Evolutionary conservation across 441 rosid genomes (phyloP), one percentile per base, ranked within the genome.

Genomic region (Euphorbia corollata): DNA sequence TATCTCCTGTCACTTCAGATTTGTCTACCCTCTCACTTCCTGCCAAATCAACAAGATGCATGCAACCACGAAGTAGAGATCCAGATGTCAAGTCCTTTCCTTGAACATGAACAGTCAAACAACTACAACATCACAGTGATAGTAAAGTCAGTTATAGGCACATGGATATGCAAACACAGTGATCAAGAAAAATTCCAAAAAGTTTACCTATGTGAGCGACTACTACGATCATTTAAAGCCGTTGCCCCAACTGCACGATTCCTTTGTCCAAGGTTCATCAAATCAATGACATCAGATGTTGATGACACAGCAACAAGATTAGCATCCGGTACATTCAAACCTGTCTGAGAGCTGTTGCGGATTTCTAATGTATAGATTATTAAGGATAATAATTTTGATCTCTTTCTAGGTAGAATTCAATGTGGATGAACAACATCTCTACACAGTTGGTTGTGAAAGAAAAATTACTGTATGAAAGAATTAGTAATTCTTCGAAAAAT

Each of bases 231-330:
- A 83, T 91, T 91, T 70, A 91, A 39, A 54, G 97, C 96, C 67
- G 96, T 91, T 66, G 97, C 84, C 30, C 97, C 90, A 12, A 89
- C 94, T 9, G 80, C 94, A 34, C 97, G 96, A 57, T 89, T 89
- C 79, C 78, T 85, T 2, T 86, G 96, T 64, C 97, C 97, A 43
- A 84, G 74, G 74, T 85, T 85, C 97, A 91, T 91, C 67, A 91
- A 77, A 56, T 86, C 86, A 71, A 91, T 83, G 27, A 91, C 97
- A 74, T 85, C 96, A 58, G 67, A 72, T 69, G 96, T 85, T 76
- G 94, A 87, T 65, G 91, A 86, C n/a, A 91, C 97, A 8, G 84
- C 81, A 50, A 91, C 78, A 68, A 86, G 82, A 63, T 74, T 87
- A 67, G 97, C 97, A 61, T 89, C 96, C 0, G 97, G 97, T 56